A percentile compares a stretch with the other conserved stretches of the same genome.
Evolutionary conservation across 305 asterid species (phyloP).

Genomic region (Rubia peregrina): DNA sequence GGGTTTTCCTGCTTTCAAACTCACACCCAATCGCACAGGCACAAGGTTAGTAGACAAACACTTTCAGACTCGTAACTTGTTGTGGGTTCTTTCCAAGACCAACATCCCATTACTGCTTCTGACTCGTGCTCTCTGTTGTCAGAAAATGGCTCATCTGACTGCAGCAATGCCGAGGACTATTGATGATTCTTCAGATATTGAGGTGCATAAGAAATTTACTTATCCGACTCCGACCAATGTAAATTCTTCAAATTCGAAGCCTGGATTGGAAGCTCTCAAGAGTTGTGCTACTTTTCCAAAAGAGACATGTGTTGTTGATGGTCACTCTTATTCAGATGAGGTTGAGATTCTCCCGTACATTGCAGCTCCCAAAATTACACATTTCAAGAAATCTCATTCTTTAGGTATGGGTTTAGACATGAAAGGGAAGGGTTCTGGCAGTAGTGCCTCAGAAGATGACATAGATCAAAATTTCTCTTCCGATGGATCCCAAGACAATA

Average conservation of each 20-base stretch:
- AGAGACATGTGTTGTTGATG: conserved; percentile 43
- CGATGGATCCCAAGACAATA: conserved; percentile 41
- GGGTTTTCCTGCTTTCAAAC: conserved; percentile 89
- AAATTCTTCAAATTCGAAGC: conserved; percentile 26
- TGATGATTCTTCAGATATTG: conserved; percentile 47
- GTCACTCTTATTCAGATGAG: conserved; percentile 52
- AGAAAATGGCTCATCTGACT: conserved; percentile 52
- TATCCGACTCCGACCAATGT: conserved; percentile 24
- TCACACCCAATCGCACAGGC: conserved; percentile 53
- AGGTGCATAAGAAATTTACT: conserved; percentile 26
- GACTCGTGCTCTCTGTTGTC: conserved; percentile 24
- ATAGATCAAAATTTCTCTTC: conserved; percentile 38
- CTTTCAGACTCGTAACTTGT: conserved; percentile 8
- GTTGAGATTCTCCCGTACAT: conserved; percentile 39
- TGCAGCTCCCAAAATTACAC: conserved; percentile 19
- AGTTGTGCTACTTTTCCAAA: conserved; percentile 30
- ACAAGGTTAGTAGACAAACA: conserved; percentile 52
- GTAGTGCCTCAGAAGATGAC: conserved; percentile 49
- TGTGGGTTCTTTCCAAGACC: conserved; percentile 3
- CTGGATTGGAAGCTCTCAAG: conserved; percentile 26
- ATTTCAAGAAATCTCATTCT: conserved; percentile 59
- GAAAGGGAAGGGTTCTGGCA: conserved; percentile 44
- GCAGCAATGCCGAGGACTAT: conserved; percentile 57
- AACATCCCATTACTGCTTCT: conserved; percentile 17
- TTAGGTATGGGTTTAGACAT: conserved; percentile 54